A percentile compares a stretch with the other conserved stretches of the same genome.
These are phyloP conservation scores for Apium graveolens DNA, from an alignment of 129 eudicot genomes.

Conservation along the genomic window DNA sequence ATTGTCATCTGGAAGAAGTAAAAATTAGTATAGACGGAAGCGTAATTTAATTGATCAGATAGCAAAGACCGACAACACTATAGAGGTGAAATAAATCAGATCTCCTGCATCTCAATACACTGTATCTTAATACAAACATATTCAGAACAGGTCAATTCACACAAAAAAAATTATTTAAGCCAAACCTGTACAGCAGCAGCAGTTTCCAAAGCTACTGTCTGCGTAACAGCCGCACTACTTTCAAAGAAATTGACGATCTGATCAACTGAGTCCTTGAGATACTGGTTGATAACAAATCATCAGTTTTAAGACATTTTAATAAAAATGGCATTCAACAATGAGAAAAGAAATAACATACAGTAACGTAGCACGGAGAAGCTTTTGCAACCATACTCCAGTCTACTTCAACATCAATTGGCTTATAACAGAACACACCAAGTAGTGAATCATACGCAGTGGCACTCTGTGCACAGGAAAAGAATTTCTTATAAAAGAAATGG, in stretches of 20 bases:
- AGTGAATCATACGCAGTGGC: conserved; percentile 76
- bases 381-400: conserved; percentile 98
- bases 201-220: conserved; percentile 91
- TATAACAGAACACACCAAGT: conserved; percentile 70
- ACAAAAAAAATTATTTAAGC: background rate
- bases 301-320: conserved; percentile 8
- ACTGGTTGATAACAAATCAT: conserved; percentile 39
- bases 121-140: background rate
- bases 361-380: conserved; percentile 95
- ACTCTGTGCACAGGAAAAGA: conserved; percentile 45
- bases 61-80: background rate
- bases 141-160: background rate
- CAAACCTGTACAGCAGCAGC: conserved; percentile 98
- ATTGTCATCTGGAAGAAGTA: conserved; percentile 52
- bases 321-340: background rate
- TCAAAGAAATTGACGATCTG: conserved; percentile 68
- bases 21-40: background rate
- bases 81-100: background rate
- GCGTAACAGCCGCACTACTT: conserved; percentile 81
- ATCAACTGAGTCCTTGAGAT: conserved; percentile 79
- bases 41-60: background rate
- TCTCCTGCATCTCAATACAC: background rate
- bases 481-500: background rate
- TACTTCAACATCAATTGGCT: conserved; percentile 75
- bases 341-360: conserved; percentile 41